Evolutionary conservation across 2,329 filamentous ascomycete species (phyloP), one percentile per base, ranked within the genome.

Genomic region (Cadophora sp.): DNA sequence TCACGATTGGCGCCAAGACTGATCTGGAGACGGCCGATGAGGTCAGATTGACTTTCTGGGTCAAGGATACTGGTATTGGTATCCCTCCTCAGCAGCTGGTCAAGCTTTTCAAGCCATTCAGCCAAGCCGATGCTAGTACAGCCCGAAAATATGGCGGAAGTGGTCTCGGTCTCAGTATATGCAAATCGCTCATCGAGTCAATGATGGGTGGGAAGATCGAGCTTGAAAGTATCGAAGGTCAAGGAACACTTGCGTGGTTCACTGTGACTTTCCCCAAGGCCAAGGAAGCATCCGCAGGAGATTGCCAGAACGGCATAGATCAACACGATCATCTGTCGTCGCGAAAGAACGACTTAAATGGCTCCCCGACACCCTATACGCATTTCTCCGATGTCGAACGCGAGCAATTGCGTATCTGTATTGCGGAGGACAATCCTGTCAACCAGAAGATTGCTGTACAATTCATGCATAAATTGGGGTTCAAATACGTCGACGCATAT

Each of bases 371-470:
- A 63, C 82, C 84, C 3, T 85, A 86, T 68, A 81, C 90, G 26
- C 90, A 94, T 76, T 85, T 97, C 4, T 90, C 90, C 22, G 85
- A 85, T 67, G 86, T 97, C 7, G 89, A 92, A 9, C 89, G 92
- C 67, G 88, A 94, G 55, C 85, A 97, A 66, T 84, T 98, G 34
- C 90, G 93, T 37, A 90, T 98, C 34, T 97, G 94, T 79, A 95
- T 98, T 67, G 95, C 95, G 0, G 95, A 98, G 77, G 95, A 98
- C 81, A 97, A 97, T 73, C 88, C 91, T 3, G 97, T 97, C 82
- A 97, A 97, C 75, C 92, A 97, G 77, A 93, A 92, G 79, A 97
- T 97, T 73, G 94, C 94, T 0, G 93, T 97, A 61, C 93, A 94
- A 73, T 97, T 97, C 73, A 92, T 97, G 66, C 89, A 91, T 73